Evolutionary conservation across 441 rosid species (phyloP).

Genomic region (Melastoma candidum): DNA sequence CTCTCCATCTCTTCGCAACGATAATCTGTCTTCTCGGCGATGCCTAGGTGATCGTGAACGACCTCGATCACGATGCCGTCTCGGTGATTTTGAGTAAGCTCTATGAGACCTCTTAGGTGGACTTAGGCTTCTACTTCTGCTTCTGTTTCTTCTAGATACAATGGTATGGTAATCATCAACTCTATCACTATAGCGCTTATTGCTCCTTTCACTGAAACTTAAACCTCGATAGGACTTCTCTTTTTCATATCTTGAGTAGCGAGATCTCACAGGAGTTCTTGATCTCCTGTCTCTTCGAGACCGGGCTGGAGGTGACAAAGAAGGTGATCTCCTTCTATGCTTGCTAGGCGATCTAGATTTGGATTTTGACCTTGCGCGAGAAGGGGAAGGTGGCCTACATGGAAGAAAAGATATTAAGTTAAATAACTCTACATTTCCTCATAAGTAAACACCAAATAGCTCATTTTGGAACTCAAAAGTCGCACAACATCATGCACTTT

Average conservation of each 20-base stretch:
- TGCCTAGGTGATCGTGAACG: slow-evolving; percentile 62
- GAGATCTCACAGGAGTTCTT: slow-evolving; percentile 61
- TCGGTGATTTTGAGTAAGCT: slow-evolving; percentile 53
- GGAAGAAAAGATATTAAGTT: slow-evolving; percentile 12
- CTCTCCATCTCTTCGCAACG: slow-evolving; percentile 41
- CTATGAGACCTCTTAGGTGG: slow-evolving; percentile 38
- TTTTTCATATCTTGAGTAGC: slow-evolving; percentile 45
- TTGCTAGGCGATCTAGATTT: slow-evolving; percentile 67
- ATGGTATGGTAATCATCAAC: slow-evolving; percentile 44
- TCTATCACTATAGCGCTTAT: slow-evolving; percentile 44
- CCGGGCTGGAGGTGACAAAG: slow-evolving; percentile 60
- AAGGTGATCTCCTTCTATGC: slow-evolving; percentile 57
- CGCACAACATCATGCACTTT: too few relatives aligned
- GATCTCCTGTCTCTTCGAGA: slow-evolving; percentile 57
- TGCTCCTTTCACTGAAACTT: slow-evolving; percentile 43
- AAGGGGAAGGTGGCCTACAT: slow-evolving; percentile 71
- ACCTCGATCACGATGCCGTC: slow-evolving; percentile 32
- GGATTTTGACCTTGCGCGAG: slow-evolving; percentile 65
- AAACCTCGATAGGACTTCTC: slow-evolving; percentile 46
- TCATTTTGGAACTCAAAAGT: too few relatives aligned
- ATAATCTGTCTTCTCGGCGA: slow-evolving; percentile 41
- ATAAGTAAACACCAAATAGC: too few relatives aligned
- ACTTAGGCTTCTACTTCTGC: slow-evolving; percentile 58
- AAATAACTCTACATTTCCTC: background rate
- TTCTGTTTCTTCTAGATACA: slow-evolving; percentile 58